Base-by-base conservation (phyloP, 1,284 basidiomycete genomes). In the Trichosporon inkin region DNA sequence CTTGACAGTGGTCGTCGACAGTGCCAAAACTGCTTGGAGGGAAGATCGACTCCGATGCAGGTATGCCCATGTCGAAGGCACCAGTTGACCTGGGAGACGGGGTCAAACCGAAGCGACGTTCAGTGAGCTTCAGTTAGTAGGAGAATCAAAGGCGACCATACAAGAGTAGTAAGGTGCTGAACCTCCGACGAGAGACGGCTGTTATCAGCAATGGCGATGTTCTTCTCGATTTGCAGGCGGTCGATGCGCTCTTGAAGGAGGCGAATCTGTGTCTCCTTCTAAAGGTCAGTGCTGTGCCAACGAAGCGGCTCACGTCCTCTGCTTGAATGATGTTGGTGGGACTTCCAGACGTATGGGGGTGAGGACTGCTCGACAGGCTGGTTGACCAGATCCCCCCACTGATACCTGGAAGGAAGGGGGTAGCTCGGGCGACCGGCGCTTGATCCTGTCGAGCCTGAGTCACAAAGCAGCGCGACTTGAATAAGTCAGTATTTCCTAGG, bases 201-300 rank as follows among this genome's bases (percentile, higher is more conserved):
- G 40, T 64, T 64, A 28, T 64, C 63, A 3, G 14, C 52, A 10
- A 55, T 24, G 1, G 72, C 62, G 10, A 62, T 55, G 10, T 62
- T 55, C 56, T 73, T 75, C 58, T 75, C 73, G 3, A 65, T 16
- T 3, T 61, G 66, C 13, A 75, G 65, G 20, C 64, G 57, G 6
- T 61, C 54, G 36, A 75, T 66, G 53, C 62, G 32, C 13, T 60
- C 61, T 14, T 62, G 52, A 5, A 65, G 63, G 3, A 20, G 6
- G 17, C 60, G 61, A 17, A 65, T 65, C 35, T 60, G 55, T 34
- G 38, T n/a, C 16, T 65, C 60, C 39, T 65, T 65, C 60, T 64
- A 17, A 10, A 37, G 10, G 37, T 57, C 16, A 57, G 56, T 3
- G 8, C 6, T 14, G 16, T 3, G 16, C n/a, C 24, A 6, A 19